A percentile compares a stretch with the other conserved stretches of the same genome.
phyloP scores from a whole-genome alignment of 495 filamentous ascomycete species.

The Cetradonia linearis region DNA sequence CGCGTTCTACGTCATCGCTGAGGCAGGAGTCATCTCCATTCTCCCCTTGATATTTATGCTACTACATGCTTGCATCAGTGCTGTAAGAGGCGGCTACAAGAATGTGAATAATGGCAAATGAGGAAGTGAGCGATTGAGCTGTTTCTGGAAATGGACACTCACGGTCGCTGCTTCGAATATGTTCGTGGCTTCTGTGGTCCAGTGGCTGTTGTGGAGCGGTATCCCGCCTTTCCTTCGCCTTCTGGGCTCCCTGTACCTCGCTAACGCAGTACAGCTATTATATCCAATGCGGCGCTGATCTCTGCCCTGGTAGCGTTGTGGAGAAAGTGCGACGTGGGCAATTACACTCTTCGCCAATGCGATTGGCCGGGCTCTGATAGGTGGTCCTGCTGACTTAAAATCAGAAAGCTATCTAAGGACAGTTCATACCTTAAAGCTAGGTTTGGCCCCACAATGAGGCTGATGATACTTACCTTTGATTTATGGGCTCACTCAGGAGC shows the following conservation, averaged over 20 bases:
- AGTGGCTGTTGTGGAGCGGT: conserved; percentile 6
- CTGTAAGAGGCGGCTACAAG: not conserved
- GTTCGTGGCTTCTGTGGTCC: conserved; percentile 2
- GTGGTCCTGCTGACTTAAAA: not conserved
- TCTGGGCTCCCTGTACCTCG: not conserved
- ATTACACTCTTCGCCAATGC: not conserved
- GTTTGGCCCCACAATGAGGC: not conserved
- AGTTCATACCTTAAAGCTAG: not conserved
- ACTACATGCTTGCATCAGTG: not conserved
- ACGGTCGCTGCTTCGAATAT: not conserved
- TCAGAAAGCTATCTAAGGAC: not conserved
- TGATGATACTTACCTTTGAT: not conserved
- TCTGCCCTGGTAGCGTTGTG: not conserved
- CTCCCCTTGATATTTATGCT: not conserved
- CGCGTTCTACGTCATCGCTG: conserved; percentile 2
- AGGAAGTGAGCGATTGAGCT: not conserved
- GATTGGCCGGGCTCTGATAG: not conserved
- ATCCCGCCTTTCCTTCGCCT: not conserved
- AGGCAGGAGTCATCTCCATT: not conserved
- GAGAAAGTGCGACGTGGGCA: conserved; percentile 5
- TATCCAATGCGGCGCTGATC: not conserved
- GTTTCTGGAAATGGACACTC: not conserved
- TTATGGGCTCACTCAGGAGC: not conserved
- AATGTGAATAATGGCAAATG: not conserved
- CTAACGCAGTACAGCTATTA: not conserved